Base-by-base conservation (phyloP, 441 rosid genomes). In the Melastoma candidum region DNA sequence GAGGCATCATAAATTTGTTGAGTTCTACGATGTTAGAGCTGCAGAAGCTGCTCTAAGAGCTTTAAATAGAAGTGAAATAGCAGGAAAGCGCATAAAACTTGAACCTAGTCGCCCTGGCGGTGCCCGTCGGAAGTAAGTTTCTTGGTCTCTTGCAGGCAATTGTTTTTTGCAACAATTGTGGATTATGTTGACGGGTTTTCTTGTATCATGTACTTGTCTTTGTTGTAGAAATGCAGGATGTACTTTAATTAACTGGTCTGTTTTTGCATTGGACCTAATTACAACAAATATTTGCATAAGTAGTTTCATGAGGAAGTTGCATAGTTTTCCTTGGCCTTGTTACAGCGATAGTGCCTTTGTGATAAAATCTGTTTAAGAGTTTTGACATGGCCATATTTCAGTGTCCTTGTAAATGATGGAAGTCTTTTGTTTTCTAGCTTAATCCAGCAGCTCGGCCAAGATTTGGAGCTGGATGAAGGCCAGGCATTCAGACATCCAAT, bases 381-480 rank as follows among this genome's bases (percentile, higher is more conserved):
- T 32, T 32, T 32, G 8, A 32, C 5, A 32, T 32, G 41, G 8
- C 41, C 41, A 32, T 8, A 2, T 4, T 8, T 32, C 8, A 8
- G 7, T 8, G 5, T 32, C 41, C 5, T 32, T 32, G 41, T 32
- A 8, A 32, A 6, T 32, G 41, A 32, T 32, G 41, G 41, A 32
- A 8, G 41, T 8, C 39, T 61, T 68, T 26, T 70, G 24, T 26
- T 53, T 27, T 61, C 60, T 69, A 87, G 96, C 59, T 71, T 78
- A 70, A 73, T 87, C 71, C 86, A 74, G 59, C 80, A 72, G 60
- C 59, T 74, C 60, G 77, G 67, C 73, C 94, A 73, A 68, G 96
- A 84, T 60, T 66, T 81, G 72, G 96, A 87, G 58, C 86, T 80
- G 67, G 76, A 76, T 32, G 96, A 87, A 62, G 63, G 65, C 65